Percentiles rank a stretch among this genome's conserved stretches.
These are phyloP conservation scores for Amauroascus verrucosus DNA, from an alignment of 2,329 filamentous ascomycete species.

Conservation along the genomic window DNA sequence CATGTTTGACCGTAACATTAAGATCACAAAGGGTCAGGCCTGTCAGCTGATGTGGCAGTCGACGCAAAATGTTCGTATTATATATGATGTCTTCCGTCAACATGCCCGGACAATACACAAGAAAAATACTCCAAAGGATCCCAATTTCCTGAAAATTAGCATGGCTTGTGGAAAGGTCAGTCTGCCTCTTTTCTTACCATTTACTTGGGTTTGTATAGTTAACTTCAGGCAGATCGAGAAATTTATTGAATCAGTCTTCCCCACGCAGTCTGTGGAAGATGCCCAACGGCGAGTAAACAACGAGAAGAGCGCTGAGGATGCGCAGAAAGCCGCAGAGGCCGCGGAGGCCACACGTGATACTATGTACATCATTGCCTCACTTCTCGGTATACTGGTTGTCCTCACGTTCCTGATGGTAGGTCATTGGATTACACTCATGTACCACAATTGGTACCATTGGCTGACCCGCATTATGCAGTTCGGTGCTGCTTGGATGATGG, in stretches of 20 bases:
- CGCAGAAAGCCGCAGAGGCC: conserved; percentile 39
- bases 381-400: conserved; percentile 59
- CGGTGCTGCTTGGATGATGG: conserved; percentile 64
- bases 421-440: conserved; percentile 16
- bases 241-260: conserved; percentile 91
- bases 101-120: conserved; percentile 74
- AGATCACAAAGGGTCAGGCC: conserved; percentile 91
- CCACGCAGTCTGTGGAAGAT: conserved; percentile 62
- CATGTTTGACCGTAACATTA: conserved; percentile 79
- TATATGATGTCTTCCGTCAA: conserved; percentile 70
- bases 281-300: conserved; percentile 37
- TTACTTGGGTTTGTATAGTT: conserved; percentile 2
- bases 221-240: conserved; percentile 61
- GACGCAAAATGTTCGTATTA: conserved; percentile 73
- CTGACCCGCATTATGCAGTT: conserved; percentile 44
- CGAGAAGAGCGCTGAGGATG: conserved; percentile 47
- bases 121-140: conserved; percentile 90
- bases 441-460: not conserved
- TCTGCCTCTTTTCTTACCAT: conserved; percentile 8
- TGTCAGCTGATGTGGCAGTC: conserved; percentile 87
- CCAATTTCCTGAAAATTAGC: conserved; percentile 85
- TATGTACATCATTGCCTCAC: conserved; percentile 32
- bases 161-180: conserved; percentile 74
- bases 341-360: conserved; percentile 44
- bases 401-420: conserved; percentile 73